These are phyloP conservation scores for Monilinia fructigena DNA, from an alignment of 2,329 filamentous ascomycete genomes.

Conservation along the genomic window DNA sequence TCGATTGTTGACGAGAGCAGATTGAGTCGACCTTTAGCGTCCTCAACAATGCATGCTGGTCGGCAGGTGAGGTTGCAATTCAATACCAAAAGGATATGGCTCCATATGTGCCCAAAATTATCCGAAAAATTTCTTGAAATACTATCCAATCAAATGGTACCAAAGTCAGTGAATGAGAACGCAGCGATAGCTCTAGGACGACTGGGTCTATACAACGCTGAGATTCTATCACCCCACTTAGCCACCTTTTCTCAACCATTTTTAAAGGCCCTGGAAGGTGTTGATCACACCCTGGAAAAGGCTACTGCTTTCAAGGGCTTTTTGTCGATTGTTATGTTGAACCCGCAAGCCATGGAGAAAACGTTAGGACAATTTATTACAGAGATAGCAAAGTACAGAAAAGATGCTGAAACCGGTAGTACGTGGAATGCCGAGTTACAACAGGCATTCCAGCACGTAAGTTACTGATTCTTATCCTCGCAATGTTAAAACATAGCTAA, in stretches of 20 bases:
- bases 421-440: constrained; percentile 37
- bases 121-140: constrained; percentile 78
- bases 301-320: constrained; percentile 91
- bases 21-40: constrained; percentile 85
- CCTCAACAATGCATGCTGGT: constrained; percentile 98
- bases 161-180: constrained; percentile 86
- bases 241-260: constrained; percentile 79
- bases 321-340: constrained; percentile 76
- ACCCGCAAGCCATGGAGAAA: constrained; percentile 89
- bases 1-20: constrained; percentile 76
- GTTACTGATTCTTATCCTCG: constrained; percentile 23
- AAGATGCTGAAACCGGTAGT: constrained; percentile 53
- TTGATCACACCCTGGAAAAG: constrained; percentile 90
- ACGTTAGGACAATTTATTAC: constrained; percentile 79
- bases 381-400: constrained; percentile 74
- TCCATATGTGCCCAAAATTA: constrained; percentile 73
- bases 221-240: constrained; percentile 75
- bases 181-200: constrained; percentile 89
- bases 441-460: constrained; percentile 34
- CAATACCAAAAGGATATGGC: constrained; percentile 72
- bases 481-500: constrained; percentile 25
- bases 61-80: constrained; percentile 86
- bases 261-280: constrained; percentile 75
- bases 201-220: constrained; percentile 75
- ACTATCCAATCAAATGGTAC: constrained; percentile 79